Evolutionary conservation across 2,329 filamentous ascomycete species (phyloP), one percentile per base, ranked within the genome.

Genomic region (Fusarium musae): DNA sequence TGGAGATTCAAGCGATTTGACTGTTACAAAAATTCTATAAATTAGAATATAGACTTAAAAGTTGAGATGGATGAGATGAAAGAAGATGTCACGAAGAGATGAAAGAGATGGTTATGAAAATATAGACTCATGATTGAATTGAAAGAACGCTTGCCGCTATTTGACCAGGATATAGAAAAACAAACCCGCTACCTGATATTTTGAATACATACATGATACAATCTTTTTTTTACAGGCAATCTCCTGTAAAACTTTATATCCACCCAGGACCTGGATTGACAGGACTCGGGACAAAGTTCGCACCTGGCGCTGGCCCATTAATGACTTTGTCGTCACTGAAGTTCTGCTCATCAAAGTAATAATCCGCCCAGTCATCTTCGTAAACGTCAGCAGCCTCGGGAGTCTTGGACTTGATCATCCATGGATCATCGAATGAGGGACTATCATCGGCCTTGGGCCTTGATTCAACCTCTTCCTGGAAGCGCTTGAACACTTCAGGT

Each of bases 11-110:
- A 88, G 87, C 3, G 82, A 85, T 30, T 75, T 93, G 64, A 82
- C 79, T 7, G 86, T 93, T 10, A 85, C 81, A 21, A 88, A 84
- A 76, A 85, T 89, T 60, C 73, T 85, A 59, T 87, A 81, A 75
- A 77, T 3, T 34, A 63, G 44, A 66, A 26, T n/a, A 47, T 66
- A 53, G 59, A 59, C 11, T 37, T 40, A 50, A 66, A 60, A 52
- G 39, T 58, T 60, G 54, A 40, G 43, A 52, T 61, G 74, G 73
- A 72, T 34, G 37, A 69, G 43, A 76, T 10, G 36, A 28, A n/a
- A 42, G 23, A 44, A 43, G 52, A 67, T 53, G 52, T 69, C 54
- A 77, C 64, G 74, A 72, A 58, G 69, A 70, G 57, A 77, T 42
- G 66, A 69, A 73, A 66, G 26, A 69, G 64, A 63, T 53, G 40